Percentiles rank a stretch among this genome's conserved stretches.
phyloP scores from a whole-genome alignment of 2,329 filamentous ascomycete genomes.

The Triangularia verruculosa region DNA sequence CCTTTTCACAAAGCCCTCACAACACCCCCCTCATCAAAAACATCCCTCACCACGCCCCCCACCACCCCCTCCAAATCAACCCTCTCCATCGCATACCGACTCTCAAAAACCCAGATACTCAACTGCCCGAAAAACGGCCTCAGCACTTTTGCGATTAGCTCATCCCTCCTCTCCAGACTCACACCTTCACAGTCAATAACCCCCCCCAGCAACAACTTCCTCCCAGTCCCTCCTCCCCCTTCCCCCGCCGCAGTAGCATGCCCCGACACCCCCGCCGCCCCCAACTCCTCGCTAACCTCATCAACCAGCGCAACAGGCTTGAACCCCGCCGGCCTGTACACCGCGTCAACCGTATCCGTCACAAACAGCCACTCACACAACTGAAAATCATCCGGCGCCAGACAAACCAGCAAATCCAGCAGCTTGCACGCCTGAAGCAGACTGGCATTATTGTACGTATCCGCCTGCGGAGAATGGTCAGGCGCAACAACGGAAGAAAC shows the following conservation, averaged over 20 bases:
- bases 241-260: constrained; percentile 35
- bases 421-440: constrained; percentile 92
- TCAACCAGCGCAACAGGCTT: constrained; percentile 76
- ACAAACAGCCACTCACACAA: constrained; percentile 98
- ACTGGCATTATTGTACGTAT: constrained; percentile 73
- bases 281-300: constrained; percentile 74
- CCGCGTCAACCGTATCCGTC: constrained; percentile 92
- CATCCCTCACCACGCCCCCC: constrained; percentile 63
- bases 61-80: constrained; percentile 65
- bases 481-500: constrained; percentile 71
- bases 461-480: constrained; percentile 59
- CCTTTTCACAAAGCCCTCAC: constrained; percentile 52
- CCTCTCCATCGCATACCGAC: constrained; percentile 77
- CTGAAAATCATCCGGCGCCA: constrained; percentile 93
- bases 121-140: constrained; percentile 87
- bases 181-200: constrained; percentile 54
- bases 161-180: constrained; percentile 58
- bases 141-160: constrained; percentile 73
- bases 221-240: constrained; percentile 35
- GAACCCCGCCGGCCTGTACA: constrained; percentile 73
- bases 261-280: constrained; percentile 25
- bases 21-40: constrained; percentile 75
- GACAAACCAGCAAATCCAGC: constrained; percentile 79
- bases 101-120: constrained; percentile 91
- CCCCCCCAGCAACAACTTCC: constrained; percentile 51